Conservation (phyloP, 148 eudicot species). For the Limonium bicolor region DNA sequence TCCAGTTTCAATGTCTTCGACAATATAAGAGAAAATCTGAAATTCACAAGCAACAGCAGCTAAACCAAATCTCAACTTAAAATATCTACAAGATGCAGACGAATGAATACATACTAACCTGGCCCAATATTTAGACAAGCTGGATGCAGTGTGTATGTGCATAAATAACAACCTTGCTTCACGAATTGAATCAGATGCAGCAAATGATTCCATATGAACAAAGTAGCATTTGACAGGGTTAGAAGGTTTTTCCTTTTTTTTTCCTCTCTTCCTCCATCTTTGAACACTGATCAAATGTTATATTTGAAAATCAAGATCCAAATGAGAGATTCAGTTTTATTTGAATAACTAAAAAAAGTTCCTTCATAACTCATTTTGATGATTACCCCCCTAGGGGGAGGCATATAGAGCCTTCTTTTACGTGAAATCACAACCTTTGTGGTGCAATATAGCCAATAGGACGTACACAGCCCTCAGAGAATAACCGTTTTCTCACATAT, state of each 20-base stretch:
- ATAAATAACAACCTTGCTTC: conserved; percentile 44
- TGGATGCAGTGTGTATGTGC: conserved; percentile 36
- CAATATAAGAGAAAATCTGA: conserved; percentile 37
- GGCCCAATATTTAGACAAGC: conserved; percentile 40
- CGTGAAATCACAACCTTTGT: no score
- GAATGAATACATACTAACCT: conserved; percentile 14
- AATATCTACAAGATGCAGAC: neutral
- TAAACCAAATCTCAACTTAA: neutral
- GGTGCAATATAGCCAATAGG: no score
- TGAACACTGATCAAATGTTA: conserved; percentile 52
- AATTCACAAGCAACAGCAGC: conserved; percentile 2
- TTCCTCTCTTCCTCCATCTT: conserved; percentile 40
- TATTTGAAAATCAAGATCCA: no score
- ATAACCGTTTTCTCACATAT: no score
- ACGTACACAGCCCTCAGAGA: no score
- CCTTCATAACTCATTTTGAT: no score
- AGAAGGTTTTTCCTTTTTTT: conserved; percentile 27
- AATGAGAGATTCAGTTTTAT: conserved; percentile 4
- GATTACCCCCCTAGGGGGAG: no score
- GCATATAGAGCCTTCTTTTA: no score
- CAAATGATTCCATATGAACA: conserved; percentile 5
- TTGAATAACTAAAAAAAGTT: neutral
- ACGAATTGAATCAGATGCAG: conserved; percentile 8
- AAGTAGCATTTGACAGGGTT: conserved; percentile 8
- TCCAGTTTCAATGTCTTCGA: conserved; percentile 37